These are phyloP conservation scores for Xylaria sp. DNA, from an alignment of 2,329 filamentous ascomycete genomes.

Conservation along the genomic window DNA sequence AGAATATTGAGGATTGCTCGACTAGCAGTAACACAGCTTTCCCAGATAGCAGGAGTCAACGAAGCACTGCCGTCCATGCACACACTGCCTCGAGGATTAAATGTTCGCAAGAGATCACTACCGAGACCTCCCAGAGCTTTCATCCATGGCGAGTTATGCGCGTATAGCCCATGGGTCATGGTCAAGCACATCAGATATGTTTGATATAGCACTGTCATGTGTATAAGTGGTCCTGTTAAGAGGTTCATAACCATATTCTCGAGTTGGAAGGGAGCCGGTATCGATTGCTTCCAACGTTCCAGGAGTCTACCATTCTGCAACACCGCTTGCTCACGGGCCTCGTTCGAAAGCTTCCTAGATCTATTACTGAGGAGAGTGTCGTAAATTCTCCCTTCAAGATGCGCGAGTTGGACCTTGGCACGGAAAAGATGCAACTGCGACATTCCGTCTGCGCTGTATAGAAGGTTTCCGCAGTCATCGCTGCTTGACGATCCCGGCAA, in stretches of 20 bases:
- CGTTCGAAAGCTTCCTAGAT: conserved; percentile 40
- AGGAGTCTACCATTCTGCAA: conserved; percentile 46
- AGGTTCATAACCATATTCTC: conserved; percentile 49
- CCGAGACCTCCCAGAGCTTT: conserved; percentile 48
- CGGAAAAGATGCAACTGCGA: conserved; percentile 54
- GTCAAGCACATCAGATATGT: conserved; percentile 52
- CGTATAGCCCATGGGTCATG: conserved; percentile 54
- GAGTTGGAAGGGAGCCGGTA: conserved; percentile 51
- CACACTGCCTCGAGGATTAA: conserved; percentile 36
- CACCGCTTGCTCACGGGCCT: conserved; percentile 48
- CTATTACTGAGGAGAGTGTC: conserved; percentile 53
- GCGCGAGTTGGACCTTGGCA: conserved; percentile 53
- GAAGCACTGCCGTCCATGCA: conserved; percentile 35
- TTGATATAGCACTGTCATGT: conserved; percentile 54
- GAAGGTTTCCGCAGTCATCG: conserved; percentile 49
- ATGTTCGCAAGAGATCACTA: conserved; percentile 41
- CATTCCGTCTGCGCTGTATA: conserved; percentile 51
- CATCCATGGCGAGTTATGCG: conserved; percentile 53
- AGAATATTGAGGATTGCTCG: conserved; percentile 42
- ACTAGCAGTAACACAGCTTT: conserved; percentile 39
- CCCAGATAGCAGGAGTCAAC: conserved; percentile 40
- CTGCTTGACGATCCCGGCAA: conserved; percentile 47
- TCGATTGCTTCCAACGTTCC: conserved; percentile 51
- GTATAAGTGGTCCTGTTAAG: conserved; percentile 46
- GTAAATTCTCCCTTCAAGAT: conserved; percentile 55